A percentile compares a stretch with the other conserved stretches of the same genome.
These are phyloP conservation scores for Aspergillus conjunctus DNA, from an alignment of 495 filamentous ascomycete species.

Conservation along the genomic window DNA sequence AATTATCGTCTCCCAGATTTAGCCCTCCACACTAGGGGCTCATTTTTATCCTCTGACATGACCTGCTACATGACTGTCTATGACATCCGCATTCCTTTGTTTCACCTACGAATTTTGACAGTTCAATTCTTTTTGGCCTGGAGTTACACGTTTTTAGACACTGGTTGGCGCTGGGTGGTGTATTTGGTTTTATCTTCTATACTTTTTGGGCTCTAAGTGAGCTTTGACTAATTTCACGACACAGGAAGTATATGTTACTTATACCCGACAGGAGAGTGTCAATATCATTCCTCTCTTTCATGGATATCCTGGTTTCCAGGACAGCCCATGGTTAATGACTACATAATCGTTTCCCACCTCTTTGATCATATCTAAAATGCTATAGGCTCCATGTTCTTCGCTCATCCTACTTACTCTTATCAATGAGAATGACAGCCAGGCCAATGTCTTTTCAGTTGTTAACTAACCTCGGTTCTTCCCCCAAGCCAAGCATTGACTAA, in stretches of 20 bases:
- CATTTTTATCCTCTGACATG: constrained; percentile 1
- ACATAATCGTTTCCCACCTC: constrained; percentile 77
- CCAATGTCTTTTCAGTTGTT: neutral
- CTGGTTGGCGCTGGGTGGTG: neutral
- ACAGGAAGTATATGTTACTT: too few relatives aligned
- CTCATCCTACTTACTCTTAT: neutral
- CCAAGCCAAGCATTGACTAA: neutral
- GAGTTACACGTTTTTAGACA: neutral
- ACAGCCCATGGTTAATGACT: neutral
- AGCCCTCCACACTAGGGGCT: too few relatives aligned
- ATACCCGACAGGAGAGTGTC: too few relatives aligned
- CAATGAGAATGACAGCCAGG: neutral
- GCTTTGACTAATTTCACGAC: too few relatives aligned
- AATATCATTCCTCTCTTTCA: too few relatives aligned
- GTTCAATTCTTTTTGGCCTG: neutral
- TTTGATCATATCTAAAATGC: constrained; percentile 88
- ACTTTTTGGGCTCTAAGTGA: neutral
- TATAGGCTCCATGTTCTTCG: constrained; percentile 87
- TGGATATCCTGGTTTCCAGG: neutral
- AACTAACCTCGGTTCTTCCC: neutral
- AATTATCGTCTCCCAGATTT: neutral
- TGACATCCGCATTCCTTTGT: neutral
- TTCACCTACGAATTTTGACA: neutral
- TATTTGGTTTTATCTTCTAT: neutral
- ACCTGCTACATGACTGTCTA: neutral